A percentile compares a stretch with the other conserved stretches of the same genome.
Conservation (phyloP, 129 eudicot genomes). For the Erigeron canadensis region DNA sequence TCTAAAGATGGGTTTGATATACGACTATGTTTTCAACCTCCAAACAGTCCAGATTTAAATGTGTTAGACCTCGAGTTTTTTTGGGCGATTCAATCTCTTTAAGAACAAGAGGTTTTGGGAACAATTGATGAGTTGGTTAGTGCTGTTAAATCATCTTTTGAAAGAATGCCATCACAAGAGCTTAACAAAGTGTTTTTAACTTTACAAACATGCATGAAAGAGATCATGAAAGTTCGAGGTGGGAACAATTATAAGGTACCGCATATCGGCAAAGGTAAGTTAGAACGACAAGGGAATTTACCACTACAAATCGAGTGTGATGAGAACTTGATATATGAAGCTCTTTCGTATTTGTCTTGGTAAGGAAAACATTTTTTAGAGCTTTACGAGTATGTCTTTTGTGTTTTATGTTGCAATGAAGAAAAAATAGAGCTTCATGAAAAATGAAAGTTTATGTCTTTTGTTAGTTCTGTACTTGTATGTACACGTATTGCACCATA, state of each 20-base stretch:
- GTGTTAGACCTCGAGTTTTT: background rate
- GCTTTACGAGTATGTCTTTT: no score
- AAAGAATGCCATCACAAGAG: background rate
- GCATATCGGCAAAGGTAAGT: background rate
- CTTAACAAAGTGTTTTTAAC: background rate
- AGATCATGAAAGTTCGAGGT: background rate
- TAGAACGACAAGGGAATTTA: background rate
- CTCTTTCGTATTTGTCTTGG: no score
- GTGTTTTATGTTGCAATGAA: no score
- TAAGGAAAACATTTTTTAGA: no score
- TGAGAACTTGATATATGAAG: no score
- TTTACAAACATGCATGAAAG: background rate
- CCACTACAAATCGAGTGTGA: no score
- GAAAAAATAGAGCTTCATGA: no score
- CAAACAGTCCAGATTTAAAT: background rate
- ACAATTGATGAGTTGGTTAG: background rate
- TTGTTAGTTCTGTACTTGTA: no score
- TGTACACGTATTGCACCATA: no score
- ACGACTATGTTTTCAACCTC: background rate
- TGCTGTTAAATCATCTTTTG: background rate
- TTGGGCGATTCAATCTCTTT: no score
- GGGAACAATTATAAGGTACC: background rate
- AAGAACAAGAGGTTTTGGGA: background rate
- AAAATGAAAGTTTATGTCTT: no score
- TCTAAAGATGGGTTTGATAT: background rate